phyloP scores from a whole-genome alignment of 768 basidiomycete species.

The Tylopilus intermedius region DNA sequence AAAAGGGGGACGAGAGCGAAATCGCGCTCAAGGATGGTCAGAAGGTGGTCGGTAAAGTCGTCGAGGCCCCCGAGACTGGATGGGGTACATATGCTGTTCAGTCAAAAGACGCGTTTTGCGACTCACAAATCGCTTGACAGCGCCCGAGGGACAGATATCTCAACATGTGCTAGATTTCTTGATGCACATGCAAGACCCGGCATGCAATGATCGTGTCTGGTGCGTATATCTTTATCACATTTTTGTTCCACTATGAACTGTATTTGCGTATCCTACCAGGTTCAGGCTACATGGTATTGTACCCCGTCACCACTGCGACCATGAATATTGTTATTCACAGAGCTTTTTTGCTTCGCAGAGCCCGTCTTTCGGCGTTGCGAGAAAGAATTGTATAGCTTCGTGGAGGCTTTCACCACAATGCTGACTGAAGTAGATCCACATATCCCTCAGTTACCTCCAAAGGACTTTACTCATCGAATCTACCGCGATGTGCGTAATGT shows the following conservation, averaged over 20 bases:
- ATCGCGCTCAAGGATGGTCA: conserved; percentile 57
- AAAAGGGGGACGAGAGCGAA: conserved; percentile 34
- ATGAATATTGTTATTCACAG: background rate
- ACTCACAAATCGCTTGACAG: conserved; percentile 33
- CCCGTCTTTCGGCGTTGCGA: conserved; percentile 52
- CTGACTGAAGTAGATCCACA: conserved; percentile 73
- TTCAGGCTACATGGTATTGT: conserved; percentile 71
- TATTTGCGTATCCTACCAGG: conserved; percentile 45
- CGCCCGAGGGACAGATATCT: conserved; percentile 82
- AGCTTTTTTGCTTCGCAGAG: conserved; percentile 12
- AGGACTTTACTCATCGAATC: conserved; percentile 88
- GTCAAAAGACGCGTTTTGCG: background rate
- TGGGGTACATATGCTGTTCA: conserved; percentile 42
- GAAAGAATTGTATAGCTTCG: conserved; percentile 83
- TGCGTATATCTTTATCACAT: conserved; percentile 26
- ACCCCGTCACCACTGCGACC: background rate
- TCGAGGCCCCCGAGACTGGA: conserved; percentile 81
- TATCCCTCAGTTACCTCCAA: conserved; percentile 83
- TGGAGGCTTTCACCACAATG: conserved; percentile 63
- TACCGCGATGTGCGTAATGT: conserved; percentile 68
- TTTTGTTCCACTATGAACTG: background rate
- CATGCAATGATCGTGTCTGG: conserved; percentile 84
- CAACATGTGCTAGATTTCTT: conserved; percentile 82
- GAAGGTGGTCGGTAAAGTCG: conserved; percentile 67
- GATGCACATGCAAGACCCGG: conserved; percentile 60